Evolutionary conservation across 352 stramenopile genomes (phyloP).

Genomic region (Pythium graminicola): DNA sequence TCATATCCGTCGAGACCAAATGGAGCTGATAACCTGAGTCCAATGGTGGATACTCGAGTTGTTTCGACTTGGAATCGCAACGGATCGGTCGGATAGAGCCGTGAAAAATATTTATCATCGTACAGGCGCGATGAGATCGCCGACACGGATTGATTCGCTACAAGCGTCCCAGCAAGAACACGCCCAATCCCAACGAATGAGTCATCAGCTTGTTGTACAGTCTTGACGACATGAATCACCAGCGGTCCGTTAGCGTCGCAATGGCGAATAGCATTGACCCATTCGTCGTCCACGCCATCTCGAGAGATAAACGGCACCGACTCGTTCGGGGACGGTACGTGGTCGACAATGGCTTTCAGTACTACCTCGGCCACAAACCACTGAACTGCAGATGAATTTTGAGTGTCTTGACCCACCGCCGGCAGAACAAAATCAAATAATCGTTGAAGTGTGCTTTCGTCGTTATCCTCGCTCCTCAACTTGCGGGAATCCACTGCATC

Average conservation of each 20-base stretch:
- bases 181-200: slow-evolving; percentile 2
- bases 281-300: background rate
- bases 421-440: too few species aligned
- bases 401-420: too few species aligned
- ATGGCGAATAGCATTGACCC: background rate
- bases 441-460: too few species aligned
- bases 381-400: too few species aligned
- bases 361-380: background rate
- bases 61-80: too few species aligned
- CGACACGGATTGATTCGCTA: background rate
- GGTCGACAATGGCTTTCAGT: background rate
- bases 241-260: slow-evolving; percentile 2
- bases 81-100: too few species aligned
- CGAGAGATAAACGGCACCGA: background rate
- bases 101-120: too few species aligned
- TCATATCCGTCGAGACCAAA: background rate
- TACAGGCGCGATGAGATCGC: background rate
- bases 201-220: background rate
- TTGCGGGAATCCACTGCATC: background rate
- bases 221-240: background rate
- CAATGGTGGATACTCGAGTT: background rate
- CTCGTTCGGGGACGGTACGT: background rate
- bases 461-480: too few species aligned
- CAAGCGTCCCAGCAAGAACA: background rate
- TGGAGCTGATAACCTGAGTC: too few species aligned